Evolutionary conservation across 768 basidiomycete species (phyloP).

Genomic region (Suillus paluster): DNA sequence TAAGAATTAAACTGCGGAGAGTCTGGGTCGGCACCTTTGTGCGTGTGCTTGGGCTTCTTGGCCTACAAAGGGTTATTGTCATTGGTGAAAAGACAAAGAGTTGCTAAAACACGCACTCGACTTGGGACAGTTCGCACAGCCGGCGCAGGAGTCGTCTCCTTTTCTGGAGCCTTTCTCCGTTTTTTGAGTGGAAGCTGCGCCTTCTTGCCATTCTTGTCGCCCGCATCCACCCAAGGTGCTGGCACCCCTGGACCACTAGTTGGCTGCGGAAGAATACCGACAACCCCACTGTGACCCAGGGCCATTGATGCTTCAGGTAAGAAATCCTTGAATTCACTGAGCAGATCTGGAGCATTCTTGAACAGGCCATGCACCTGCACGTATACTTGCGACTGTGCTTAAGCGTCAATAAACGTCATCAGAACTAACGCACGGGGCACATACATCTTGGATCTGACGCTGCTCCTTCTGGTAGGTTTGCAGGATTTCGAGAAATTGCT

Average conservation of each 20-base stretch:
- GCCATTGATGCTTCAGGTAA: slow-evolving; percentile 66
- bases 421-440: slow-evolving; percentile 31
- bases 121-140: slow-evolving; percentile 51
- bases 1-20: slow-evolving; percentile 49
- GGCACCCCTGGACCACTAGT: slow-evolving; percentile 38
- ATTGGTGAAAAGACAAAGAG: slow-evolving; percentile 2
- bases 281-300: slow-evolving; percentile 43
- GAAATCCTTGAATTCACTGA: slow-evolving; percentile 83
- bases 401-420: slow-evolving; percentile 14
- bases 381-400: slow-evolving; percentile 69
- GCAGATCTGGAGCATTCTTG: slow-evolving; percentile 78
- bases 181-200: slow-evolving; percentile 50
- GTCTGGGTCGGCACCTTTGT: slow-evolving; percentile 61
- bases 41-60: slow-evolving; percentile 67
- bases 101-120: slow-evolving; percentile 43
- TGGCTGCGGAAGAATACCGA: slow-evolving; percentile 57
- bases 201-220: slow-evolving; percentile 49
- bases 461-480: slow-evolving; percentile 89
- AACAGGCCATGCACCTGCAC: slow-evolving; percentile 81
- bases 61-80: slow-evolving; percentile 38
- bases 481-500: slow-evolving; percentile 86
- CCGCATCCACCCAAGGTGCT: slow-evolving; percentile 46
- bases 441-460: slow-evolving; percentile 69
- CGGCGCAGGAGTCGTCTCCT: slow-evolving; percentile 67
- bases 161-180: slow-evolving; percentile 67